A percentile compares a stretch with the other conserved stretches of the same genome.
Evolutionary conservation across 129 eudicot species (phyloP).

Genomic region (Mikania micrantha): DNA sequence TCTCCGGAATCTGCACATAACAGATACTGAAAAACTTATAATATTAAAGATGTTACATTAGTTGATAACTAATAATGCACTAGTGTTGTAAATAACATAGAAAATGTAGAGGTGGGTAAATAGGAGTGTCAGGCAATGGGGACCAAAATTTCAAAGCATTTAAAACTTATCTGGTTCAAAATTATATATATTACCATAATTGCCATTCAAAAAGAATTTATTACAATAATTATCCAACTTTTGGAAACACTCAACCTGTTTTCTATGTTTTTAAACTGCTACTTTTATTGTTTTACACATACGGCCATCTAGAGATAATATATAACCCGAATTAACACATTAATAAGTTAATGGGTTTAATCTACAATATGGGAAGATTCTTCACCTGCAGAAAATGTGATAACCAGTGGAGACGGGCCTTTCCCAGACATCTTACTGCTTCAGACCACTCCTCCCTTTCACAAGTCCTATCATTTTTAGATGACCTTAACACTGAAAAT

Average conservation of each 20-base stretch:
- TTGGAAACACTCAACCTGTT: neutral
- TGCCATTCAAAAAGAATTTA: too few species aligned
- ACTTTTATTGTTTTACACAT: neutral
- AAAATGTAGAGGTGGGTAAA: neutral
- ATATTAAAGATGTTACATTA: slow-evolving; percentile 1
- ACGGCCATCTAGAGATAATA: neutral
- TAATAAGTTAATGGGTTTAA: neutral
- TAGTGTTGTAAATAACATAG: neutral
- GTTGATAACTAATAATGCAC: slow-evolving; percentile 2
- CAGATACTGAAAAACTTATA: slow-evolving; percentile 2
- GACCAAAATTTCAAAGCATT: neutral
- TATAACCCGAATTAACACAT: neutral
- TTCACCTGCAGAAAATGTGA: slow-evolving; percentile 61
- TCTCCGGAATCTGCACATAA: slow-evolving; percentile 46
- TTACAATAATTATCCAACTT: neutral
- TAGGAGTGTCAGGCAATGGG: neutral
- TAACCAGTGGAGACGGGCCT: slow-evolving; percentile 73
- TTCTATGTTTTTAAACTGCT: neutral
- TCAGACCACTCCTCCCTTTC: slow-evolving; percentile 58
- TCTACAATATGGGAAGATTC: neutral
- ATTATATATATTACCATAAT: neutral
- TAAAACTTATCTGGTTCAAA: too few species aligned
- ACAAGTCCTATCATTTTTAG: slow-evolving; percentile 11
- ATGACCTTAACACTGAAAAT: slow-evolving; percentile 10
- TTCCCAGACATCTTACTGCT: slow-evolving; percentile 71